Evolutionary conservation across 257 asterid species (phyloP).

Genomic region (Forsythia suspensa): DNA sequence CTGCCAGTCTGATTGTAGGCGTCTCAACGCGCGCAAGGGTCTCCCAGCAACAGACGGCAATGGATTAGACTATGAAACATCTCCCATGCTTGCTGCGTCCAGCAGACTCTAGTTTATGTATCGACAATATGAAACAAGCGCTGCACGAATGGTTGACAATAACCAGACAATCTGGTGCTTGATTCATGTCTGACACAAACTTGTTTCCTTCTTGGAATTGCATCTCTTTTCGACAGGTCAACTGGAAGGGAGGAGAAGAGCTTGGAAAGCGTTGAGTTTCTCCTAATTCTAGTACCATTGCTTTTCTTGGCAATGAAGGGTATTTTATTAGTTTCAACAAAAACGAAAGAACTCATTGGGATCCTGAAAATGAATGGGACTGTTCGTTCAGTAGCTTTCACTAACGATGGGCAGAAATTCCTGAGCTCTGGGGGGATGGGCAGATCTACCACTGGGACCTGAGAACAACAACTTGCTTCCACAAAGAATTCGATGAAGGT

Average conservation of each 20-base stretch:
- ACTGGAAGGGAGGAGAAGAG: slow-evolving; percentile 36
- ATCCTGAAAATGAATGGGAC: too few relatives aligned
- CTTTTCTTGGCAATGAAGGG: slow-evolving; percentile 85
- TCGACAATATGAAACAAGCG: not conserved
- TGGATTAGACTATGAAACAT: not conserved
- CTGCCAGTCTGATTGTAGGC: too few relatives aligned
- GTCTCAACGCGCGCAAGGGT: too few relatives aligned
- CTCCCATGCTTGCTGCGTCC: not conserved
- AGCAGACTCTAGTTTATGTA: not conserved
- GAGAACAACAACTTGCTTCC: slow-evolving; percentile 74
- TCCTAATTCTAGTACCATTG: slow-evolving; percentile 78
- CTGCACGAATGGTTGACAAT: not conserved
- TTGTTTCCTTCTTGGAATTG: not conserved
- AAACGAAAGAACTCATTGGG: too few relatives aligned
- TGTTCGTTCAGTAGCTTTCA: slow-evolving; percentile 57
- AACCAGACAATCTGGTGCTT: not conserved
- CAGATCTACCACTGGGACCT: slow-evolving; percentile 87
- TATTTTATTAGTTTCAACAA: not conserved
- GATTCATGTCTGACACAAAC: not conserved
- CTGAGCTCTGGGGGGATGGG: slow-evolving; percentile 90
- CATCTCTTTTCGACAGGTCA: slow-evolving; percentile 26
- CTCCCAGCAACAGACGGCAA: too few relatives aligned
- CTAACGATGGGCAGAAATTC: slow-evolving; percentile 61
- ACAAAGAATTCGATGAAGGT: slow-evolving; percentile 84
- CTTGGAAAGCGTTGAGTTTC: slow-evolving; percentile 82